These are phyloP conservation scores for Beauveria asiatica DNA, from an alignment of 2,329 filamentous ascomycete species.

Conservation along the genomic window DNA sequence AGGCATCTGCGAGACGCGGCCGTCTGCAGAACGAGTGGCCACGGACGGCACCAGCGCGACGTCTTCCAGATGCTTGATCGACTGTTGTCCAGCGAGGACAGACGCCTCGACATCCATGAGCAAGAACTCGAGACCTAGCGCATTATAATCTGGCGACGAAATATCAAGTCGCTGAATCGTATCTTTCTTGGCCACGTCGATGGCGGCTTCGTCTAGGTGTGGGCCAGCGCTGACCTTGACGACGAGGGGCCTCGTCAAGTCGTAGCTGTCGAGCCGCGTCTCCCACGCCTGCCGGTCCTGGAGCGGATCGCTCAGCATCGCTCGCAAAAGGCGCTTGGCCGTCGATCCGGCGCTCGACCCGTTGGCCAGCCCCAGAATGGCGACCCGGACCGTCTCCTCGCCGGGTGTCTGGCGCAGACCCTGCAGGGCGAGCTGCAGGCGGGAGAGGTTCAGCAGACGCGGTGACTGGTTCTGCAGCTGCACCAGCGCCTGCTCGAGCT, in stretches of 20 bases:
- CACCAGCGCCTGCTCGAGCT: conserved; percentile 51
- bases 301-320: conserved; percentile 64
- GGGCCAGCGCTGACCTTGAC: conserved; percentile 41
- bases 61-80: conserved; percentile 45
- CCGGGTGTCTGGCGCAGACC: conserved; percentile 51
- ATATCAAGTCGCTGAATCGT: conserved; percentile 52
- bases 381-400: conserved; percentile 49
- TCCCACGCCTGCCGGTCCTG: conserved; percentile 59
- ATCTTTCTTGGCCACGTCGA: conserved; percentile 22
- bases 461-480: conserved; percentile 54
- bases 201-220: conserved; percentile 20
- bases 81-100: conserved; percentile 22
- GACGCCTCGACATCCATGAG: conserved; percentile 42
- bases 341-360: conserved; percentile 33
- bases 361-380: conserved; percentile 42
- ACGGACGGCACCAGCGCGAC: conserved; percentile 67
- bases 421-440: conserved; percentile 62
- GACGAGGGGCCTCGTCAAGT: conserved; percentile 49
- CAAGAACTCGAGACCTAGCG: conserved; percentile 56
- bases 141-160: conserved; percentile 53
- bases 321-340: conserved; percentile 57
- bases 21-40: conserved; percentile 58
- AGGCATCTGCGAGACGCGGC: conserved; percentile 56
- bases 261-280: conserved; percentile 44
- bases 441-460: conserved; percentile 57